Conservation (phyloP, 306 rosid genomes). For the Prunus mira region DNA sequence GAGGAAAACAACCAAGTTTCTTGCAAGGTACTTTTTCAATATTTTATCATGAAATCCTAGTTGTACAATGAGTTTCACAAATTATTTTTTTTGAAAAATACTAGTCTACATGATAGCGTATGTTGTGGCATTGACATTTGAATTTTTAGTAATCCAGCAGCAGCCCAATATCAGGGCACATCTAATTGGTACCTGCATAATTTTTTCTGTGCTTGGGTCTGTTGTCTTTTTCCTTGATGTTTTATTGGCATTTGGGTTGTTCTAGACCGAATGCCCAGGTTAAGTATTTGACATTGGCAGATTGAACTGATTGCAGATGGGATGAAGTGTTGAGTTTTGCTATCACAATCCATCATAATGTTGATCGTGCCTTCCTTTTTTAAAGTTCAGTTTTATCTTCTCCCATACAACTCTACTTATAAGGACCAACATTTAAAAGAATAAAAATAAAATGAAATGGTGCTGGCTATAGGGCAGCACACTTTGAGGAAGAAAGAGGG, state of each 20-base stretch:
- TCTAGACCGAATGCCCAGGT: not conserved
- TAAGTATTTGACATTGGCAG: not conserved
- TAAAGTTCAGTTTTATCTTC: not conserved
- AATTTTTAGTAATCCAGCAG: not conserved
- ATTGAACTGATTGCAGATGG: not conserved
- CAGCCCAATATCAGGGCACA: not conserved
- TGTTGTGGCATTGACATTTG: not conserved
- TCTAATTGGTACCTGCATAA: not conserved
- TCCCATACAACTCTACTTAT: not conserved
- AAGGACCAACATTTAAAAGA: not conserved
- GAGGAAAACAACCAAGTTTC: conserved; percentile 44
- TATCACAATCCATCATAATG: not conserved
- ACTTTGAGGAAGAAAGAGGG: too few species aligned
- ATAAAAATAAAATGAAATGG: not conserved
- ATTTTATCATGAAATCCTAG: not conserved
- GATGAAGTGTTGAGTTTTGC: not conserved
- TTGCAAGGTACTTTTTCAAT: conserved; percentile 46
- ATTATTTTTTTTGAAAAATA: not conserved
- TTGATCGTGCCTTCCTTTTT: not conserved
- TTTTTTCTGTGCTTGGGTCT: not conserved
- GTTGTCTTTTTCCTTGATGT: not conserved
- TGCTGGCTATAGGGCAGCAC: too few species aligned
- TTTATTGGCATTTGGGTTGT: not conserved
- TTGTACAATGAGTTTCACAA: not conserved
- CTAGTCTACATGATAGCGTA: not conserved